Base-by-base conservation (phyloP, 495 filamentous ascomycete genomes). In the Neohortaea acidophila region DNA sequence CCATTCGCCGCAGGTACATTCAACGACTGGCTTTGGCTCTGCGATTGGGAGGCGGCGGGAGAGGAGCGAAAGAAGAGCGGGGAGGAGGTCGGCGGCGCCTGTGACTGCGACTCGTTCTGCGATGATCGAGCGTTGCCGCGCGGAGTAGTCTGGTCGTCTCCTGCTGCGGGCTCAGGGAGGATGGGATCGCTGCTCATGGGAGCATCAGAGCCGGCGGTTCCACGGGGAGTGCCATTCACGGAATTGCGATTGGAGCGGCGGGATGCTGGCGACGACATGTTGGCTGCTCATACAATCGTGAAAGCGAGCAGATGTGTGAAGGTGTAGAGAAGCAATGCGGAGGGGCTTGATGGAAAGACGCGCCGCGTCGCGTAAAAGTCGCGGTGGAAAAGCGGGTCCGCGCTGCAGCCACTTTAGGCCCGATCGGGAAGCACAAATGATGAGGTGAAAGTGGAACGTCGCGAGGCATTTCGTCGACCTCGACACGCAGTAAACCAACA, bases 61-160 rank as follows among this genome's bases (percentile, higher is more conserved):
- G 84, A 85, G 1, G 84, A 89, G 41, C 75, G 74, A 56, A 76
- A 89, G 56, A 83, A 81, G 41, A 91, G 68, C 20, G 85, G 85
- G 19, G 84, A 92, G 2, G 84, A 89, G 2, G 75, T 75, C 21
- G 66, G 46, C 19, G 41, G 41, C 6, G 31, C 32, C 33, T 49
- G 46, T 8, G 46, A 41, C 30, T 49, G 46, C n/a, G 46, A 49
- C 3, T 28, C 22, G 4, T 34, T 13, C 30, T 49, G 46, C 23
- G 42, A 45, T 3, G 35, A 32, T 5, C 37, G 8, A 13, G 36
- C 23, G 20, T 41, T 41, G 27, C 36, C 46, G 18, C 42, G 32
- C 2, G 46, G 46, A 7, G 46, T 45, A 18, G 28, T 45, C 37
- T 45, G 58, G 44, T 66, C 57, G 46, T 67, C 56, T 34, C 59